A percentile compares a stretch with the other conserved stretches of the same genome.
phyloP scores from a whole-genome alignment of 805 yeast genomes.

The Cyberlindnera saturnus region DNA sequence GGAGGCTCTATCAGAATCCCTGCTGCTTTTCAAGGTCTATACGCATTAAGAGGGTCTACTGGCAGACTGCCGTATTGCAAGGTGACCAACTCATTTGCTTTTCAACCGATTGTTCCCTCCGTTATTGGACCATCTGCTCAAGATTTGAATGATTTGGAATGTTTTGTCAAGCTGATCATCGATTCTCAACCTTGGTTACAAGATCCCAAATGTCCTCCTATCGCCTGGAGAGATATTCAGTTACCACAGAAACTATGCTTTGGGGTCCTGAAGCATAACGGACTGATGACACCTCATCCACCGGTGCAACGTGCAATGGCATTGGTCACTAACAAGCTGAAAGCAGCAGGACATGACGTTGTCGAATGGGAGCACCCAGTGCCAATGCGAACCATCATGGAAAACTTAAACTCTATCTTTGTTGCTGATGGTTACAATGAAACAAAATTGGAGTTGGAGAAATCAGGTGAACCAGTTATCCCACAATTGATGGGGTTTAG shows the following conservation, averaged over 20 bases:
- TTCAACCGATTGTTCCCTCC: constrained; percentile 20
- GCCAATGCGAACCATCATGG: constrained; percentile 26
- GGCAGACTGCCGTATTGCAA: constrained; percentile 31
- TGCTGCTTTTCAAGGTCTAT: constrained; percentile 35
- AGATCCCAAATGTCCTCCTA: constrained; percentile 33
- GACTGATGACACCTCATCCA: constrained; percentile 38
- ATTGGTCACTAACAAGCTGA: constrained; percentile 20
- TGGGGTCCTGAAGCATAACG: constrained; percentile 37
- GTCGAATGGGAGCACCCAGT: constrained; percentile 36
- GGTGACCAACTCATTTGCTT: constrained; percentile 20
- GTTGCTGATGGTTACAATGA: constrained; percentile 61
- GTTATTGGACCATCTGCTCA: constrained; percentile 43
- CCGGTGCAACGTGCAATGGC: constrained; percentile 46
- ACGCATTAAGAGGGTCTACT: constrained; percentile 37
- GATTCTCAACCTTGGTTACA: constrained; percentile 33
- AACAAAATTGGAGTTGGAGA: constrained; percentile 43
- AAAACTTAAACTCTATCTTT: constrained; percentile 49
- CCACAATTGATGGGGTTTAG: constrained; percentile 50
- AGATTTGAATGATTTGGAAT: constrained; percentile 30
- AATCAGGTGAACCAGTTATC: constrained; percentile 64
- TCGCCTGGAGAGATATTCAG: constrained; percentile 33
- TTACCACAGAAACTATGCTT: constrained; percentile 33
- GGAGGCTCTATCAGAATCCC: constrained; percentile 48
- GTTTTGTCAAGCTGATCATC: constrained; percentile 25
- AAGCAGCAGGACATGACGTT: constrained; percentile 35